Evolutionary conservation across 352 stramenopile genomes (phyloP).

Genomic region (Phytophthora macrochlamydospora): DNA sequence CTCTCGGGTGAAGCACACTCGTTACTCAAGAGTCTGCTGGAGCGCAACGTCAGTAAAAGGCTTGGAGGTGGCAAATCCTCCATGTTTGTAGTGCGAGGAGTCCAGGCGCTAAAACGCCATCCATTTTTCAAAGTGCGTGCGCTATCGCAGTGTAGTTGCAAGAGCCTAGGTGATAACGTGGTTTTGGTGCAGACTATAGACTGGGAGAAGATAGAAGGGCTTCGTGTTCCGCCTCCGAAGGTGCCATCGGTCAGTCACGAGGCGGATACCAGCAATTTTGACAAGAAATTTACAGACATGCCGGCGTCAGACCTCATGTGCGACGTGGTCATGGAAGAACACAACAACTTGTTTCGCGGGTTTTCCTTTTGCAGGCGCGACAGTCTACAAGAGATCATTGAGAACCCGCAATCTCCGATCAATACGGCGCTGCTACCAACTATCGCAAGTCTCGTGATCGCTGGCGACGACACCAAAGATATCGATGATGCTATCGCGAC

Average conservation of each 20-base stretch:
- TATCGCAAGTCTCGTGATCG: slow-evolving; percentile 43
- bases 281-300: slow-evolving; percentile 90
- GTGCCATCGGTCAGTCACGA: slow-evolving; percentile 88
- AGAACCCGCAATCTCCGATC: slow-evolving; percentile 32
- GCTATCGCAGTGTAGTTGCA: background rate
- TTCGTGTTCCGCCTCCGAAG: slow-evolving; percentile 90
- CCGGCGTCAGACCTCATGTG: slow-evolving; percentile 65
- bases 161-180: background rate
- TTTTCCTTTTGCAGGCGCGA: slow-evolving; percentile 80
- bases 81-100: slow-evolving; percentile 98
- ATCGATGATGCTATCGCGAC: slow-evolving; percentile 43
- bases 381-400: slow-evolving; percentile 34
- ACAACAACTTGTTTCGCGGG: slow-evolving; percentile 66
- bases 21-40: slow-evolving; percentile 95
- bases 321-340: slow-evolving; percentile 55
- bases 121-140: slow-evolving; percentile 91
- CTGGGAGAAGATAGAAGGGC: slow-evolving; percentile 93
- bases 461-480: slow-evolving; percentile 39
- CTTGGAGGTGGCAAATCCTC: slow-evolving; percentile 94
- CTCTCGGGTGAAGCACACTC: slow-evolving; percentile 91
- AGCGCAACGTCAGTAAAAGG: slow-evolving; percentile 95
- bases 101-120: slow-evolving; percentile 94
- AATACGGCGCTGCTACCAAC: slow-evolving; percentile 36
- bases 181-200: slow-evolving; percentile 68
- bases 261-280: slow-evolving; percentile 94